Evolutionary conservation across 768 basidiomycete genomes (phyloP), one percentile per base, ranked within the genome.

Genomic region (Tricholoma flavovirens): DNA sequence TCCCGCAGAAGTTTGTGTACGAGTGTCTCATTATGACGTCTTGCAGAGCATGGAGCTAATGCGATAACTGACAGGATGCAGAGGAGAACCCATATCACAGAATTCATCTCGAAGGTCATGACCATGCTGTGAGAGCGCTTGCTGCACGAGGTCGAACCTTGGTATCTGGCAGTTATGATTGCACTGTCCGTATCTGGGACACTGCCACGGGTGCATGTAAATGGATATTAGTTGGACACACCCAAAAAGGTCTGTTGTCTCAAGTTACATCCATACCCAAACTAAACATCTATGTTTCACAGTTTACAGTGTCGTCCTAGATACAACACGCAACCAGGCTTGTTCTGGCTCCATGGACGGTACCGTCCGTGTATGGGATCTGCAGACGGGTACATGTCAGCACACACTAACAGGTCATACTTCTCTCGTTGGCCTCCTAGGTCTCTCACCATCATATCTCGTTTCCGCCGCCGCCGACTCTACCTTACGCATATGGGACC

Each of bases 341-440:
- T 94, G 92, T 61, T 98, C 97, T 2, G 96, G 96, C 7, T 98
- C 95, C 4, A 96, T 98, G 95, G 96, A 98, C 69, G 90, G 93
- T 46, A 95, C 93, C 1, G 95, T 98, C 59, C 90, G 92, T 49
- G 84, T 99, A 33, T 99, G 96, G 96, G 88, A 90, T 62, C 76
- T 96, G 33, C 81, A 79, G 51, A 92, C 81, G 2, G 96, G 96
- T 0, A 79, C 86, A 65, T 90, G 87, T 57, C 78, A 86, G 30
- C 85, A 91, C 64, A 84, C 85, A 2, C 77, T 98, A 21, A 85
- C 86, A 4, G 96, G 96, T 0, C 96, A 99, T 65, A 93, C 90
- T 0, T 96, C 93, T 3, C 84, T 99, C 49, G 96, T 99, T 42
- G 97, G 97, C 9, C 78, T 99, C 0, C 80, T 99, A 1, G 93